Evolutionary conservation across 1,284 basidiomycete species (phyloP), one percentile per base, ranked within the genome.

Genomic region (Porogramme epimiltina): DNA sequence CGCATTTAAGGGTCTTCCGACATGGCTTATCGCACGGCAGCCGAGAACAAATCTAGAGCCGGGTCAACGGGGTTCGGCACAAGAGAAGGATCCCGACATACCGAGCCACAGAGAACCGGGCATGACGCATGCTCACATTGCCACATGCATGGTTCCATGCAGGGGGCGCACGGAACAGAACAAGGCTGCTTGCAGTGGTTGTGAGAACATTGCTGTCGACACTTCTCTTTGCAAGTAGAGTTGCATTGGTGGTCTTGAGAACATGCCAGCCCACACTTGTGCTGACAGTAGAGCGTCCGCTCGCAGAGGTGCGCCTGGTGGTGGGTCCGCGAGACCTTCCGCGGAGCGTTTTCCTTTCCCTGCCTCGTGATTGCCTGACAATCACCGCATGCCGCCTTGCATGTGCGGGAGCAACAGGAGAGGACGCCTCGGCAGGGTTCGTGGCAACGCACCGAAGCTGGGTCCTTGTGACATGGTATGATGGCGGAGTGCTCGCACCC

Each of bases 31-130:
- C 82, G 54, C 87, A 89, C 0, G 89, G 89, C 2, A 87, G 65
- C 8, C 86, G 78, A 6, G 79, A 75, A 62, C 89, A 90, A 18
- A 86, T 77, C 86, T 89, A 52, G 6, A 31, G 8, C 6, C 28
- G 28, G 28, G 6, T 13, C 13, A 13, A 31, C n/a, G n/a, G 28
- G 28, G 13, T 31, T 31, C 6, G 28, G 13, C 6, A 31, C 28
- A 31, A 31, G 6, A 8, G 28, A 13, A 31, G 28, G 28, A 31
- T 6, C 28, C 13, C 28, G 2, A 72, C 82, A 69, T 54, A 87
- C 87, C 26, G 84, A 86, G 11, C 85, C 86, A 59, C 89, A 91
- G 0, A 83, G 78, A n/a, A 87, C 75, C 0, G 80, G 80, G 52
- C 88, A 90, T 13, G 42, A 44, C 23, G 74, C 62, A 55, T 88